Evolutionary conservation across 2,329 filamentous ascomycete species (phyloP).

Genomic region (Chaetomium strumarium): DNA sequence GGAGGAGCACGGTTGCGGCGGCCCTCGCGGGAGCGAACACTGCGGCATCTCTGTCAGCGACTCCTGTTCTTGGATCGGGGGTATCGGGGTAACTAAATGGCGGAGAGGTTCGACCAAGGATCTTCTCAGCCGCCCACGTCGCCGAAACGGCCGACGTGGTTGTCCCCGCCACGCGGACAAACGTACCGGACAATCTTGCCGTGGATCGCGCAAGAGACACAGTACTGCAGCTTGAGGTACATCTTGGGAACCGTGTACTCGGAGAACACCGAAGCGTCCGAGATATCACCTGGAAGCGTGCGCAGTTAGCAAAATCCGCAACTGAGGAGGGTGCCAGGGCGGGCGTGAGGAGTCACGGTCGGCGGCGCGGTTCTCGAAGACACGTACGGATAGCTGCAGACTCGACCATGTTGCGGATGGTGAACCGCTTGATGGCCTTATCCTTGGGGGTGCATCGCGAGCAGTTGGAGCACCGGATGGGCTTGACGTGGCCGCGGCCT

Average conservation of each 20-base stretch:
- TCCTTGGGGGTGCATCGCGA: slow-evolving; percentile 93
- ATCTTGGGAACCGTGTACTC: slow-evolving; percentile 99
- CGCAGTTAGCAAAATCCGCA: slow-evolving; percentile 20
- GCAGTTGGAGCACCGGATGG: slow-evolving; percentile 76
- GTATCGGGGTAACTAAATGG: slow-evolving; percentile 14
- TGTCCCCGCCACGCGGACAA: slow-evolving; percentile 51
- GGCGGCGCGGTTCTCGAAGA: not conserved
- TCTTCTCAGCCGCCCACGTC: slow-evolving; percentile 42
- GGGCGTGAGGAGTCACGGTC: not conserved
- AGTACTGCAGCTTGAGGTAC: slow-evolving; percentile 99
- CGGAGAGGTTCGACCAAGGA: slow-evolving; percentile 33
- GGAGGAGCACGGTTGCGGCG: slow-evolving; percentile 98
- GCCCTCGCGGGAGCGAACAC: slow-evolving; percentile 93
- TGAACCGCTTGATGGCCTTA: slow-evolving; percentile 99
- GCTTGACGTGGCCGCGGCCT: slow-evolving; percentile 97
- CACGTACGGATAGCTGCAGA: slow-evolving; percentile 97
- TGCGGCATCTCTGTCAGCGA: slow-evolving; percentile 45
- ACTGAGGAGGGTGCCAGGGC: no score
- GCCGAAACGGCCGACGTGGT: slow-evolving; percentile 37
- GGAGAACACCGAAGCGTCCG: slow-evolving; percentile 96
- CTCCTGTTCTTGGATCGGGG: slow-evolving; percentile 19
- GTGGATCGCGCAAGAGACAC: slow-evolving; percentile 99
- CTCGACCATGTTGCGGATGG: slow-evolving; percentile 99
- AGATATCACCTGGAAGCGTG: slow-evolving; percentile 82
- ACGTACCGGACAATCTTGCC: slow-evolving; percentile 99